Percentiles rank a stretch among this genome's conserved stretches.
These are phyloP conservation scores for Harrya chromipes DNA, from an alignment of 768 basidiomycete species.

Conservation along the genomic window DNA sequence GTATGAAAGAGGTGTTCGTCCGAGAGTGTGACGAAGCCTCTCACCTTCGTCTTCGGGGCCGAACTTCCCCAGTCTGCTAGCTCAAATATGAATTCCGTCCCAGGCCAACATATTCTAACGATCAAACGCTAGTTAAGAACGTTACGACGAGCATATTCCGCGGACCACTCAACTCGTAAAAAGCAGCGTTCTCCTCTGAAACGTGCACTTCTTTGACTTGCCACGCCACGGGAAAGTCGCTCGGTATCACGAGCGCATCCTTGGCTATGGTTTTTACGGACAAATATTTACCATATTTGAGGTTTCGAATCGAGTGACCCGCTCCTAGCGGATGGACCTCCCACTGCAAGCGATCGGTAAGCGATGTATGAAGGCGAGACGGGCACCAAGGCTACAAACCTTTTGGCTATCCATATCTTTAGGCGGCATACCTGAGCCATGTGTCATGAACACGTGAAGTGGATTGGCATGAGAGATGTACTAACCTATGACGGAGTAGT, in stretches of 20 bases:
- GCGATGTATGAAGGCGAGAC: not conserved
- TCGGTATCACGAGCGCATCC: constrained; percentile 22
- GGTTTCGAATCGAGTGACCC: constrained; percentile 29
- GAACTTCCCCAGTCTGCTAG: constrained; percentile 25
- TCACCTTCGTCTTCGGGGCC: constrained; percentile 30
- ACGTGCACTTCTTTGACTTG: constrained; percentile 24
- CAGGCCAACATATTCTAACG: constrained; percentile 29
- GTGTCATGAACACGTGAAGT: not conserved
- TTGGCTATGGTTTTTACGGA: constrained; percentile 25
- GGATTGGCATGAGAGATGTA: not conserved
- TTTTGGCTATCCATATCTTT: constrained; percentile 29
- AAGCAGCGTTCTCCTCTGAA: constrained; percentile 25
- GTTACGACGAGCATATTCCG: not conserved
- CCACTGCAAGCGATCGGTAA: constrained; percentile 19
- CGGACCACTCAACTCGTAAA: constrained; percentile 24
- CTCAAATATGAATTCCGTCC: constrained; percentile 26
- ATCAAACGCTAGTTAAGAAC: not conserved
- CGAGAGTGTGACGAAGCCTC: not conserved
- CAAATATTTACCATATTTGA: constrained; percentile 31
- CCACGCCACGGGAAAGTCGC: constrained; percentile 30
- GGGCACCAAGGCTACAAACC: constrained; percentile 6
- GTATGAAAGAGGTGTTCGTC: not conserved
- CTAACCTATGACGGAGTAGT: constrained; percentile 25
- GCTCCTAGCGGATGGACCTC: constrained; percentile 29
- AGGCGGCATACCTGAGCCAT: constrained; percentile 27